A percentile compares a stretch with the other conserved stretches of the same genome.
phyloP scores from a whole-genome alignment of 768 basidiomycete species.

The Gymnopilus dilepis region DNA sequence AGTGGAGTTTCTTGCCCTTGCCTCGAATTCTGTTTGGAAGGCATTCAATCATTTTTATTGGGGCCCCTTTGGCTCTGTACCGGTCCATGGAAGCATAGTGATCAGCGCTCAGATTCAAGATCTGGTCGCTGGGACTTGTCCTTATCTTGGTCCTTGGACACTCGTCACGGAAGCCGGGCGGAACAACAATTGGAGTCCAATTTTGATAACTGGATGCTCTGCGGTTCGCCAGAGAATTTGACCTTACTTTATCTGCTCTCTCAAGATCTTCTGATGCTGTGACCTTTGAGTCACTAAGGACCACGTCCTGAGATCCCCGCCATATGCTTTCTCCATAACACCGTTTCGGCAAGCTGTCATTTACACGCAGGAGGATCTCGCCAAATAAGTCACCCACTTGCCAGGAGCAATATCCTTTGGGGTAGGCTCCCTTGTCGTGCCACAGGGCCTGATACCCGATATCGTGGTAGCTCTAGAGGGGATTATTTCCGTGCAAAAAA shows the following conservation, averaged over 20 bases:
- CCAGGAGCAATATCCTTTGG: conserved; percentile 1
- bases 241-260: not conserved
- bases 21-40: not conserved
- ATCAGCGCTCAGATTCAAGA: not conserved
- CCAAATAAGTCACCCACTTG: not conserved
- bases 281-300: not conserved
- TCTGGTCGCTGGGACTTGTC: not conserved
- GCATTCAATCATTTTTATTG: not conserved
- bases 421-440: not conserved
- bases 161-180: not conserved
- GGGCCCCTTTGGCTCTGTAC: not conserved
- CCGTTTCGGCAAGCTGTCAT: not conserved
- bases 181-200: not conserved
- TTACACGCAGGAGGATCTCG: not conserved
- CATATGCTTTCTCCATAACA: not conserved
- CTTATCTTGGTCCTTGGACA: not conserved
- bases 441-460: conserved; percentile 1
- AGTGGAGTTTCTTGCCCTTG: not conserved
- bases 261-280: not conserved
- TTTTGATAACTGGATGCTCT: not conserved
- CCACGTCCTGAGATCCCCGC: not conserved
- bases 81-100: not conserved
- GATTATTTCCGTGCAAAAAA: not conserved
- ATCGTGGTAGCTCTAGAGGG: not conserved
- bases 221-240: not conserved